Conservation (phyloP, 1,284 basidiomycete genomes). For the Heterobasidion annosum region DNA sequence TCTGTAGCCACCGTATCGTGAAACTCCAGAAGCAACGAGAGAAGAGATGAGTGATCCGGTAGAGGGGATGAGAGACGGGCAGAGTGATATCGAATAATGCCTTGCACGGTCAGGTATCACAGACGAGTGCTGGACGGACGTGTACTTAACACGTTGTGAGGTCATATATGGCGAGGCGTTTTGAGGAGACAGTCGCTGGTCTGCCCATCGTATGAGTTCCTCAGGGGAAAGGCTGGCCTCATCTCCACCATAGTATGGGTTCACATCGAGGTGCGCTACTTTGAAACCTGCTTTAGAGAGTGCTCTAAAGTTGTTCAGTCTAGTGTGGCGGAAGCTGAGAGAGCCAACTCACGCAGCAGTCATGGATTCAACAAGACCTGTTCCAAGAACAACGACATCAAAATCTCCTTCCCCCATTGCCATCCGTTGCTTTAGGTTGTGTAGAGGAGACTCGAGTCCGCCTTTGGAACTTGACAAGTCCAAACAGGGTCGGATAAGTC, state of each 20-base stretch:
- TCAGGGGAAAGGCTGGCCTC: conserved; percentile 79
- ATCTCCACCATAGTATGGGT: conserved; percentile 79
- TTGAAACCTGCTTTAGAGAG: conserved; percentile 82
- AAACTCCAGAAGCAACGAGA: conserved; percentile 79
- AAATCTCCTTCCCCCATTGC: conserved; percentile 29
- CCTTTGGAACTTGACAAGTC: background rate
- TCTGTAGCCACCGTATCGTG: conserved; percentile 86
- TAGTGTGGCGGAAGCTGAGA: conserved; percentile 5
- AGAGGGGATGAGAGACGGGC: conserved; percentile 77
- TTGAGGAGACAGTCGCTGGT: conserved; percentile 18
- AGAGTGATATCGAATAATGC: conserved; percentile 81
- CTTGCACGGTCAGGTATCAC: conserved; percentile 46
- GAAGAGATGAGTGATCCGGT: conserved; percentile 75
- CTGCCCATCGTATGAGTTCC: conserved; percentile 70
- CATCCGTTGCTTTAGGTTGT: conserved; percentile 3
- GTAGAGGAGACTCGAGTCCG: background rate
- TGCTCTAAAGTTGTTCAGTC: conserved; percentile 43
- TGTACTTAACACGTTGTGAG: conserved; percentile 22
- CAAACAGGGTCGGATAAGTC: background rate
- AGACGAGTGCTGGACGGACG: conserved; percentile 32
- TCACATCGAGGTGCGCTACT: conserved; percentile 83
- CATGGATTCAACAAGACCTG: conserved; percentile 84
- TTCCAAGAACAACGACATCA: conserved; percentile 81
- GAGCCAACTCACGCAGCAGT: conserved; percentile 67
- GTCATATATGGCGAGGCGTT: conserved; percentile 14